Evolutionary conservation across 352 stramenopile species (phyloP).

Genomic region (Plasmopara muralis): DNA sequence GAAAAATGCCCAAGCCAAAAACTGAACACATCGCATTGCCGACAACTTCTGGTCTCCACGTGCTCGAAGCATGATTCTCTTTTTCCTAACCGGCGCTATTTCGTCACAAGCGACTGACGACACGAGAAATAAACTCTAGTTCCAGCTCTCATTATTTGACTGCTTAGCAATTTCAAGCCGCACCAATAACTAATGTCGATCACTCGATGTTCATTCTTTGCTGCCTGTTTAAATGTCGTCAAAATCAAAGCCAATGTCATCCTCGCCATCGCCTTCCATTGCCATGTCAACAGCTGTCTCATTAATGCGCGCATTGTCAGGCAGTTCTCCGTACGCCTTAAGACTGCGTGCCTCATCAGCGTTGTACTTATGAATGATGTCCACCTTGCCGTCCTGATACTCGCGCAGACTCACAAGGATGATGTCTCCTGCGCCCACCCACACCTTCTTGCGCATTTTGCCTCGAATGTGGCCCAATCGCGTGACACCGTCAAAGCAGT

Average conservation of each 20-base stretch:
- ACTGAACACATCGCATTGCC: conserved; percentile 34
- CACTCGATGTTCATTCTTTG: background rate
- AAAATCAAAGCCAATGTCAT: conserved; percentile 88
- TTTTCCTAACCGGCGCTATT: background rate
- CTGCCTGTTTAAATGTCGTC: conserved; percentile 77
- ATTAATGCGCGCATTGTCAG: conserved; percentile 92
- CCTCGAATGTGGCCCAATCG: conserved; percentile 97
- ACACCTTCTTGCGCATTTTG: conserved; percentile 99
- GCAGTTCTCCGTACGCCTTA: conserved; percentile 99
- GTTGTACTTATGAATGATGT: conserved; percentile 99
- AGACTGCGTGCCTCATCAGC: conserved; percentile 97
- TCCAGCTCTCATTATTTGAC: background rate
- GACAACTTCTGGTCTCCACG: background rate
- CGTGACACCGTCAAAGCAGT: conserved; percentile 98
- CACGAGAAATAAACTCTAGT: background rate
- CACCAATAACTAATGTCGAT: background rate
- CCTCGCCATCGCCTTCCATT: conserved; percentile 73
- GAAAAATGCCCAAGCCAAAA: conserved; percentile 13
- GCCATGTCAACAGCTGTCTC: conserved; percentile 84
- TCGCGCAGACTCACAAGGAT: conserved; percentile 98
- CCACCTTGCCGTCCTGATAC: conserved; percentile 99
- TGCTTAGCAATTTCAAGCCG: background rate
- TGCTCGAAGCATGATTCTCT: too few species aligned
- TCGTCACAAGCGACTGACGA: background rate
- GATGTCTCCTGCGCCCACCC: conserved; percentile 98